phyloP scores from a whole-genome alignment of 768 basidiomycete species.

The Suillus fuscotomentosus region DNA sequence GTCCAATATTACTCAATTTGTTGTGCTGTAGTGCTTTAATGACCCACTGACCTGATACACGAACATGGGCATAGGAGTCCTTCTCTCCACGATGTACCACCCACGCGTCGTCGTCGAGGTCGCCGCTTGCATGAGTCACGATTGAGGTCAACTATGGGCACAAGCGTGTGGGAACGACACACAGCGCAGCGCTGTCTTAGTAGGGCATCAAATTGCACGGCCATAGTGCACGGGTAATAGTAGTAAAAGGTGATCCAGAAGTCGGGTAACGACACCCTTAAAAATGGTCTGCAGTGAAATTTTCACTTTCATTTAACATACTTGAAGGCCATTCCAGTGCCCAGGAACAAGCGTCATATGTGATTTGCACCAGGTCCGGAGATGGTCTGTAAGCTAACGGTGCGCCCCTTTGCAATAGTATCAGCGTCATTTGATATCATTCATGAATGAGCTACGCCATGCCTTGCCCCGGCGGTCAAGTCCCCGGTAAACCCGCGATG shows the following conservation, averaged over 20 bases:
- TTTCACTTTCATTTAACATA: slow-evolving; percentile 48
- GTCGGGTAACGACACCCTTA: slow-evolving; percentile 83
- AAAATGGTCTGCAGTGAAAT: slow-evolving; percentile 63
- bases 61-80: slow-evolving; percentile 62
- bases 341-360: slow-evolving; percentile 83
- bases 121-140: slow-evolving; percentile 90
- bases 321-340: slow-evolving; percentile 58
- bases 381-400: slow-evolving; percentile 85
- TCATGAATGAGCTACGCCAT: slow-evolving; percentile 76
- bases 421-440: slow-evolving; percentile 48
- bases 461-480: slow-evolving; percentile 60
- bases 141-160: slow-evolving; percentile 43
- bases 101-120: slow-evolving; percentile 88
- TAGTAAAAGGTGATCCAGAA: slow-evolving; percentile 89
- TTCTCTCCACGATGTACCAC: slow-evolving; percentile 80
- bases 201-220: slow-evolving; percentile 63
- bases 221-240: slow-evolving; percentile 87
- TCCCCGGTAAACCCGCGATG: slow-evolving; percentile 84
- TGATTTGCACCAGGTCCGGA: slow-evolving; percentile 98
- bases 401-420: slow-evolving; percentile 68
- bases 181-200: not conserved
- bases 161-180: slow-evolving; percentile 82
- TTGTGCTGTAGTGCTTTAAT: not conserved
- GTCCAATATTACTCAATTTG: slow-evolving; percentile 41
- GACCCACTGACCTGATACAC: slow-evolving; percentile 76